phyloP scores from a whole-genome alignment of 345 rosid species.

The Chamaenerion angustifolium region DNA sequence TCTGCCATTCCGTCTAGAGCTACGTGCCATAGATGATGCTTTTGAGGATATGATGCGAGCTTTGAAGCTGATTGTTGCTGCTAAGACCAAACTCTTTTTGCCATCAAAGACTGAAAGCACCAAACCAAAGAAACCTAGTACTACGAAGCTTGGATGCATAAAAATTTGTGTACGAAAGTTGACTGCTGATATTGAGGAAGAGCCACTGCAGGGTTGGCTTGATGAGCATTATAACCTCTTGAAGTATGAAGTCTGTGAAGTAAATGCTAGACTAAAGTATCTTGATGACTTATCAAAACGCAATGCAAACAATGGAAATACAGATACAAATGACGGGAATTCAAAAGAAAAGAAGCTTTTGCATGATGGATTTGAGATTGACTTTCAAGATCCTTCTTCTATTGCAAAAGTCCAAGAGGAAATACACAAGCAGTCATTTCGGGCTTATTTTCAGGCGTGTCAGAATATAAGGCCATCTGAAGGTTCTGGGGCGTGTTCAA shows the following conservation, averaged over 20 bases:
- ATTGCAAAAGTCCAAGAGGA: constrained; percentile 50
- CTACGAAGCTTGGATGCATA: constrained; percentile 59
- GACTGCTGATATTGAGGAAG: constrained; percentile 88
- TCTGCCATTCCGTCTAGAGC: constrained; percentile 75
- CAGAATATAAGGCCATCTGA: constrained; percentile 52
- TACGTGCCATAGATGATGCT: constrained; percentile 96
- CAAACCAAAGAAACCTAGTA: constrained; percentile 56
- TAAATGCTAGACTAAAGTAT: constrained; percentile 77
- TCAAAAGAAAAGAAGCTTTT: constrained; percentile 31
- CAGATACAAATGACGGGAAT: constrained; percentile 35
- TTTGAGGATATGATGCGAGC: constrained; percentile 86
- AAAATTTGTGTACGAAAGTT: constrained; percentile 64
- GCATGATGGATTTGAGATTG: constrained; percentile 54
- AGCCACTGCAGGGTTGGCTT: constrained; percentile 97
- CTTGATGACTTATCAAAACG: constrained; percentile 52
- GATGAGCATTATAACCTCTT: constrained; percentile 79
- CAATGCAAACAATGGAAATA: constrained; percentile 25
- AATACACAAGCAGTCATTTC: constrained; percentile 59
- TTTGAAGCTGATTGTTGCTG: constrained; percentile 62
- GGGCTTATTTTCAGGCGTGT: constrained; percentile 75
- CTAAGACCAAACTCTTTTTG: constrained; percentile 40
- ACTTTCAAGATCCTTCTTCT: constrained; percentile 42
- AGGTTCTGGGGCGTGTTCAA: constrained; percentile 74
- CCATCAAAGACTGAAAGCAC: constrained; percentile 55
- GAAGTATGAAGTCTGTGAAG: constrained; percentile 75